These are phyloP conservation scores for Magnaporthiopsis incrustans DNA, from an alignment of 2,329 filamentous ascomycete species.

Conservation along the genomic window DNA sequence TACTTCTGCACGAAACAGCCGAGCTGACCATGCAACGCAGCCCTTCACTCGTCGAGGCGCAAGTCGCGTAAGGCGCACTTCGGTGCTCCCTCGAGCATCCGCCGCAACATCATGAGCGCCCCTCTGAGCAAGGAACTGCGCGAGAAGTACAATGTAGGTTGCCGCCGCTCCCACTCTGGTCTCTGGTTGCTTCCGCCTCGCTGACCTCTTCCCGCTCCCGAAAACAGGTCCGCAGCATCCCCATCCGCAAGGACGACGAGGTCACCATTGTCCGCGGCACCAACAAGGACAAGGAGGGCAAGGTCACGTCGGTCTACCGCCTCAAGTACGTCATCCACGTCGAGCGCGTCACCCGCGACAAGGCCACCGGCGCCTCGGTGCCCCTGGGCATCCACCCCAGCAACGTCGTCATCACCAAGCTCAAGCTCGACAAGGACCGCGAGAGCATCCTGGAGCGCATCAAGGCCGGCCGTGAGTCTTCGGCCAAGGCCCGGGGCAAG, in stretches of 20 bases:
- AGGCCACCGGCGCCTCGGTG: conserved; percentile 93
- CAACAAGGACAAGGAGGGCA: conserved; percentile 98
- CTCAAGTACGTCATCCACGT: conserved; percentile 97
- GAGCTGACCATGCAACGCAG: conserved; percentile 29
- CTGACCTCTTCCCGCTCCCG: conserved; percentile 24
- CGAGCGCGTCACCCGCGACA: conserved; percentile 94
- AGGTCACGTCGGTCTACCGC: conserved; percentile 95
- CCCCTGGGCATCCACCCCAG: conserved; percentile 91
- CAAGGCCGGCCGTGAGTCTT: conserved; percentile 69
- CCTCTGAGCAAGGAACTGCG: conserved; percentile 93
- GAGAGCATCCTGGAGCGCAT: conserved; percentile 83
- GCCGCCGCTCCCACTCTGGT: not conserved
- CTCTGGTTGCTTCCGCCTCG: not conserved
- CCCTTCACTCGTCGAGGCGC: conserved; percentile 75
- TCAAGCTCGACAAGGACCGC: conserved; percentile 96
- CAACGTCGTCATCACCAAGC: conserved; percentile 97
- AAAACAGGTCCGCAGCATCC: conserved; percentile 79
- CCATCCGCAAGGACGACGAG: conserved; percentile 96
- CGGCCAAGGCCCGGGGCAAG: conserved; percentile 62
- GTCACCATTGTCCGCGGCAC: conserved; percentile 84
- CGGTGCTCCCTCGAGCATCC: conserved; percentile 85
- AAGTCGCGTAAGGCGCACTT: conserved; percentile 99
- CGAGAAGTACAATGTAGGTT: conserved; percentile 94
- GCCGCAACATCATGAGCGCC: conserved; percentile 95
- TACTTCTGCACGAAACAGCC: conserved; percentile 2